Base-by-base conservation (phyloP, 345 rosid species). In the Streptanthus diversifolius region DNA sequence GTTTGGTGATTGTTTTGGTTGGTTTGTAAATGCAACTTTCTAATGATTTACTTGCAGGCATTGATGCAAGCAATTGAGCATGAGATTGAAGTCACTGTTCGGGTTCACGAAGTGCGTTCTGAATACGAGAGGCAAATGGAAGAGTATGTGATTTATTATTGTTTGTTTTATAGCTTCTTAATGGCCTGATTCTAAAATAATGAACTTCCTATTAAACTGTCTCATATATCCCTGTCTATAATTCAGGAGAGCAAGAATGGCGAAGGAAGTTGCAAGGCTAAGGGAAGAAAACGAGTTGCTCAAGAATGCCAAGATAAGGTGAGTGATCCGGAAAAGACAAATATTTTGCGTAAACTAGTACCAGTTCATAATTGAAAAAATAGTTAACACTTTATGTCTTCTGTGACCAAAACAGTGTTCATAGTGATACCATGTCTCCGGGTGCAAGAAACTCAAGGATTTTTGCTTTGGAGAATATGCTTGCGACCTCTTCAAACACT, bases 381-480 rank as follows among this genome's bases (percentile, higher is more conserved):
- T 66, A 40, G 14, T 74, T 7, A 75, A 45, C 78, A 47, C 17
- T 66, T 36, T 51, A 7, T 52, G 60, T 70, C 39, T 70, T 39
- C 39, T 64, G 25, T 73, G 60, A 61, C 37, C 40, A 35, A 80
- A 78, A 74, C 90, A 95, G 98, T 33, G 81, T 80, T 61, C 70
- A 66, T 55, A 65, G 83, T 35, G 80, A 88, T 63, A 57, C 82
- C 54, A 77, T 95, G 93, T 95, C 99, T 60, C 99, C 99, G 63
- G 97, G 99, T 62, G 99, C 98, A 52, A 81, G 98, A 81, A 90
- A 90, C 69, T 95, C 99, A 5, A 87, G 99, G 70, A 88, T 88
- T 64, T 91, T 83, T 83, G 98, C 98, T 11, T 87, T 95, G 65
- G 96, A 95, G 83, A 95, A 88, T 77, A 95, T 95, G 99, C 98